phyloP scores from a whole-genome alignment of 2,329 filamentous ascomycete species.

The Fusarium irregulare region DNA sequence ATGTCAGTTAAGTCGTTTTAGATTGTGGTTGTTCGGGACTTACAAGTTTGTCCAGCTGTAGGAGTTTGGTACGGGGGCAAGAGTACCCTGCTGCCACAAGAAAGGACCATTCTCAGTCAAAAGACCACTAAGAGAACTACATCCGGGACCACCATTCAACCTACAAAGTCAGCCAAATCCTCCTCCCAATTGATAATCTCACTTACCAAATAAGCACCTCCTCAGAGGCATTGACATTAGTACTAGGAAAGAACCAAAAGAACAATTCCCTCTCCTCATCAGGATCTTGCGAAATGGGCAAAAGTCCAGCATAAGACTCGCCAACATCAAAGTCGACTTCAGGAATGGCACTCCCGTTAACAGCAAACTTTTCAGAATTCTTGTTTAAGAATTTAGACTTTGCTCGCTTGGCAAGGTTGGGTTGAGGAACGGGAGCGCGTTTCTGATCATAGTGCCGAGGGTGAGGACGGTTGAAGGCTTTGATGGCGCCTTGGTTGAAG shows the following conservation, averaged over 20 bases:
- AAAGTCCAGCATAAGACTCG: constrained; percentile 71
- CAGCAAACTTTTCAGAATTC: constrained; percentile 60
- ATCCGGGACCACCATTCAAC: constrained; percentile 52
- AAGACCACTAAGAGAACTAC: constrained; percentile 52
- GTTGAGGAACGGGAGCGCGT: constrained; percentile 2
- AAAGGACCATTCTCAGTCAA: constrained; percentile 84
- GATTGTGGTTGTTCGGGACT: fast-evolving
- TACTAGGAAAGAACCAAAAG: constrained; percentile 75
- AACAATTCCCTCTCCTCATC: constrained; percentile 66
- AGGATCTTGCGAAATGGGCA: constrained; percentile 65
- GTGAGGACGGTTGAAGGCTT: constrained; percentile 31
- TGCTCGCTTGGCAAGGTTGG: constrained; percentile 18
- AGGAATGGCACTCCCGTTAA: constrained; percentile 73
- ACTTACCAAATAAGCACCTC: constrained; percentile 70
- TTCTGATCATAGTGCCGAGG: constrained; percentile 25
- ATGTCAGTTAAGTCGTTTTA: fast-evolving
- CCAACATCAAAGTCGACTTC: constrained; percentile 76
- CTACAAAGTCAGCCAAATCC: constrained; percentile 55
- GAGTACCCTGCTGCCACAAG: constrained; percentile 76
- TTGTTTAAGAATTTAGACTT: constrained; percentile 41
- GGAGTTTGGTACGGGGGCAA: constrained; percentile 70
- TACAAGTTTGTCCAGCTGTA: constrained; percentile 78
- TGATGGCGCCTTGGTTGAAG: constrained; percentile 41
- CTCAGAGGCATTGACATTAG: constrained; percentile 60
- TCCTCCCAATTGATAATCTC: not conserved